phyloP scores from a whole-genome alignment of 768 basidiomycete species.

The Rubroboletus pulcherrimus region DNA sequence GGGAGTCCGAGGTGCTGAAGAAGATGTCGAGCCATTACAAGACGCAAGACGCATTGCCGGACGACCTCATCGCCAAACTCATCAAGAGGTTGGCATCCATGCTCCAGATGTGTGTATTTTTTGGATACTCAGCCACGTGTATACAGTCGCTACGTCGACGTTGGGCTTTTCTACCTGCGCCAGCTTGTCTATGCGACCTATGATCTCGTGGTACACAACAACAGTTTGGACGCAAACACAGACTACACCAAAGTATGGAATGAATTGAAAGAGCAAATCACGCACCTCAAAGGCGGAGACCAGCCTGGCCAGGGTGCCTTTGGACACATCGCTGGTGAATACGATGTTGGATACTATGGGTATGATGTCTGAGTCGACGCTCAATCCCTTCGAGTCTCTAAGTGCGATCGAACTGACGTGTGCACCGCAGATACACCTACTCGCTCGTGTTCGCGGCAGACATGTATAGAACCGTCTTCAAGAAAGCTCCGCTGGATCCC shows the following conservation, averaged over 20 bases:
- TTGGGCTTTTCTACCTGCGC: constrained; percentile 61
- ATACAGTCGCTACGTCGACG: constrained; percentile 67
- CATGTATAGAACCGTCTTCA: constrained; percentile 70
- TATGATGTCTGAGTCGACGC: constrained; percentile 29
- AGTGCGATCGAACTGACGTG: not conserved
- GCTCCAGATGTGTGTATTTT: not conserved
- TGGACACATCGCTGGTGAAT: constrained; percentile 70
- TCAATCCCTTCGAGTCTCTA: too few species aligned
- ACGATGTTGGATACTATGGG: constrained; percentile 62
- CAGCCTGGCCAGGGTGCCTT: constrained; percentile 70
- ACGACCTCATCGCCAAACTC: constrained; percentile 68
- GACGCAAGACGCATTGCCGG: constrained; percentile 63
- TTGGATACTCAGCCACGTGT: not conserved
- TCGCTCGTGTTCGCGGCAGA: constrained; percentile 61
- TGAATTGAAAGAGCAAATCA: constrained; percentile 58
- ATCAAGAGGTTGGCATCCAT: constrained; percentile 53
- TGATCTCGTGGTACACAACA: constrained; percentile 15
- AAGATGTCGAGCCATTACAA: constrained; percentile 76
- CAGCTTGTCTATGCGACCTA: constrained; percentile 67
- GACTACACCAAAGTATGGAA: constrained; percentile 80
- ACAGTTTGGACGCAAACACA: constrained; percentile 40
- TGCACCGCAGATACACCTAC: constrained; percentile 54
- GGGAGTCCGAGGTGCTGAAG: constrained; percentile 72
- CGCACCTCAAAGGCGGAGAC: constrained; percentile 59
- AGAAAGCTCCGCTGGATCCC: constrained; percentile 68